Evolutionary conservation across 306 rosid species (phyloP).

Genomic region (Inga laurina): DNA sequence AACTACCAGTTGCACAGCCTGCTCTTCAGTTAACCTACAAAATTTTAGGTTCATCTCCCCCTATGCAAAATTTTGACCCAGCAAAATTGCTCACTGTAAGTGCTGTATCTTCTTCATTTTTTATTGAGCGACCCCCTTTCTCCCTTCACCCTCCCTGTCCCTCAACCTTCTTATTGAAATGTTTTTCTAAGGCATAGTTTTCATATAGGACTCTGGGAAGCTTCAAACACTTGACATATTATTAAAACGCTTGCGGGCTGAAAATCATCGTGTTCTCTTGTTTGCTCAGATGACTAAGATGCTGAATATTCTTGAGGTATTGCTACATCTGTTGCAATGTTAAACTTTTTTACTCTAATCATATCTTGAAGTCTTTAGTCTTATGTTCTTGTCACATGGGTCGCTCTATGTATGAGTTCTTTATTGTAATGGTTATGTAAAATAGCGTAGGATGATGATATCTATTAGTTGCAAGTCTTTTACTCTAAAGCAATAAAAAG

Average conservation of each 20-base stretch:
- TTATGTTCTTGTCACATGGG: constrained; percentile 10
- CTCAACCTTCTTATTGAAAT: not conserved
- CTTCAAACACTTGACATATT: constrained; percentile 99
- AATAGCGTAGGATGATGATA: not conserved
- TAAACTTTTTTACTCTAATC: constrained; percentile 14
- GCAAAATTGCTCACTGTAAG: constrained; percentile 96
- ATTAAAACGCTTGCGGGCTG: constrained; percentile 88
- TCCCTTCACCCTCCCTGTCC: not conserved
- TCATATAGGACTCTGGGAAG: constrained; percentile 94
- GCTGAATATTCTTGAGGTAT: constrained; percentile 98
- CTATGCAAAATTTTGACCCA: constrained; percentile 94
- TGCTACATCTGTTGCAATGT: constrained; percentile 16
- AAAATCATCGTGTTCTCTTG: constrained; percentile 91
- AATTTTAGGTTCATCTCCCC: constrained; percentile 94
- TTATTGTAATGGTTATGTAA: constrained; percentile 22
- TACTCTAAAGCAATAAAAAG: not conserved
- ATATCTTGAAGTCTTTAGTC: not conserved
- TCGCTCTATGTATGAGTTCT: constrained; percentile 19
- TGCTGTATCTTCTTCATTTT: constrained; percentile 18
- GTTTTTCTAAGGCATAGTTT: constrained; percentile 29
- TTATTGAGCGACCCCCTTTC: not conserved
- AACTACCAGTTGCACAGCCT: constrained; percentile 71
- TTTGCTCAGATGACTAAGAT: constrained; percentile 99
- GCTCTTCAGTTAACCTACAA: constrained; percentile 87
- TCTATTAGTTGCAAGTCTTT: not conserved